Base-by-base conservation (phyloP, 2,329 filamentous ascomycete species). In the Colletotrichum filicis region DNA sequence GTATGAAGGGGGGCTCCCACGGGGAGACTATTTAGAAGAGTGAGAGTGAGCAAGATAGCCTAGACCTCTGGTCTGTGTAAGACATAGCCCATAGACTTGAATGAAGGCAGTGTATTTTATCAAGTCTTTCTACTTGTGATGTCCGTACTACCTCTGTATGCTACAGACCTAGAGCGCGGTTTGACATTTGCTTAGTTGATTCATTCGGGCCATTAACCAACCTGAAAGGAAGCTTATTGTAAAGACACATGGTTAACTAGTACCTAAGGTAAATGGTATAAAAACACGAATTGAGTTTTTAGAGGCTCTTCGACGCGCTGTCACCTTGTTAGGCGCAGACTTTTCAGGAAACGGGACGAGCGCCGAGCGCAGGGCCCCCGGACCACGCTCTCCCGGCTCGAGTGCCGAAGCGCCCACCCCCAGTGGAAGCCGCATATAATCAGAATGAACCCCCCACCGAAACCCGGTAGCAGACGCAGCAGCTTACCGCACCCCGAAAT, bases 81-180 rank as follows among this genome's bases (percentile, higher is more conserved):
- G 76, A 80, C 78, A 80, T 80, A 80, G 77, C 73, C 73, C 79
- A 81, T 80, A 79, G 77, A 79, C 75, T 75, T 69, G 74, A 76
- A 74, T 59, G 49, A 74, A 74, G 71, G 71, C 67, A 69, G 68
- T 74, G 71, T 74, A 71, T 74, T 71, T 35, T 73, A 73, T 66
- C n/a, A 66, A 12, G n/a, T n/a, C 7, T 24, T 9, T 12, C 26
- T n/a, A 2, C 19, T 3, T 56, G 57, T 46, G 62, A 28, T 8
- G 30, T 37, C 26, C 26, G 26, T 26, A 5, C 26, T 5, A 5
- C 26, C 26, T 26, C 26, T 26, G 26, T 26, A 26, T 26, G 26
- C 26, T 26, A 5, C 26, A 26, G 26, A 26, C 22, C 12, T 7
- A 46, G 1, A 32, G 35, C 35, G 14, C 35, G 14, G 35, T 37